Base-by-base conservation (phyloP, 306 rosid genomes). In the Acacia melanoxylon region DNA sequence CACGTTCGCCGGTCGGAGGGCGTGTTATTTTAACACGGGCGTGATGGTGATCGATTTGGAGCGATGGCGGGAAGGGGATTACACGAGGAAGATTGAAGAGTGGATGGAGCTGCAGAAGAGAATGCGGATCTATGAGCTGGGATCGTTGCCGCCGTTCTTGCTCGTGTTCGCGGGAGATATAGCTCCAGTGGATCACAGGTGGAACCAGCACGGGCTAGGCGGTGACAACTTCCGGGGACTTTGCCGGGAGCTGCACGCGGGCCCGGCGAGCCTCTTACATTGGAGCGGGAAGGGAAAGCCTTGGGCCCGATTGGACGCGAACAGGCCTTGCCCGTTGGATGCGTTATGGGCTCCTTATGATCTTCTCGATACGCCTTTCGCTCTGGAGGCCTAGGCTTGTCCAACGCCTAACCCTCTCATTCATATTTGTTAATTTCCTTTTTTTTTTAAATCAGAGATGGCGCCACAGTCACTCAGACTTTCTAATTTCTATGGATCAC, bases 271-370 rank as follows among this genome's bases (percentile, higher is more conserved):
- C 81, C 83, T 95, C 45, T 76, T 95, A 58, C 98, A 95, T 80
- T 95, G 98, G 98, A 95, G 98, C 68, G 98, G 98, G 17, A 95
- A 95, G 56, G 98, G 98, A 5, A 95, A 95, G 79, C 98, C 98
- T 0, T 95, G 98, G 98, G 98, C 81, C 74, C 80, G 98, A 35
- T 89, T 95, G 3, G 98, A 95, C 16, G 89, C 88, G 0, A 87
- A 87, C 74, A 82, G 93, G 86, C 89, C 98, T 15, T 95, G 98
- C 74, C 98, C 98, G 0, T 77, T 95, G 76, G 98, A 95, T 78
- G 92, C 94, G 0, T 79, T 93, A 29, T 95, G 98, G 98, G 94
- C 93, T 62, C 98, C 98, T 0, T 95, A 95, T 61, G 98, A 95
- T 86, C 88, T 95, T 3, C 81, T 93, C 17, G 78, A 80, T 19